Base-by-base conservation (phyloP, 2,329 filamentous ascomycete species). In the Davidsoniella virescens region DNA sequence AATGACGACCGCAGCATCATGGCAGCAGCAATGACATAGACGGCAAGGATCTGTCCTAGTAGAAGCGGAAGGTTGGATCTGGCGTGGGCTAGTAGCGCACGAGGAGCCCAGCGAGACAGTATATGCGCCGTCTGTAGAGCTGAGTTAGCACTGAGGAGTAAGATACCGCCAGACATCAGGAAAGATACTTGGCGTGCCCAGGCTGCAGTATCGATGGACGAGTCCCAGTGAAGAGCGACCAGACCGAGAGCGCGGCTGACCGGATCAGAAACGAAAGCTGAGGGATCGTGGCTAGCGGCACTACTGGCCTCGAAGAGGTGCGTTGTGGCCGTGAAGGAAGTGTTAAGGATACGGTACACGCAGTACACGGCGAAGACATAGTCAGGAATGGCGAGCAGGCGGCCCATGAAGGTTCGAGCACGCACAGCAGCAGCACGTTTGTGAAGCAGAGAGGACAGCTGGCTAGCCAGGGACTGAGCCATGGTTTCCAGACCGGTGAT, bases 181-280 rank as follows among this genome's bases (percentile, higher is more conserved):
- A 94, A 93, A 53, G 82, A 87, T 56, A 93, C 88, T 60, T 87
- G 84, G 87, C 85, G 80, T 18, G 84, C 81, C 85, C 86, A 93
- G 8, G 84, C 83, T 9, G 78, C 73, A 59, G 87, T 84, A 64
- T 94, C 84, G 23, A 94, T 74, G 54, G 80, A 77, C 2, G 84
- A 84, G 60, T 93, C 84, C 76, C 84, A 88, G 65, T 93, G 84
- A 51, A 82, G 81, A 3, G 84, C 85, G 16, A 94, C 66, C 10
- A 93, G 71, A 4, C 84, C 84, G 7, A 94, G 75, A 54, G 90
- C 73, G 55, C 86, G 83, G 66, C 84, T 93, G 61, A 94, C 84
- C 0, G 87, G 87, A 60, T 94, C 87, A 55, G 61, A 64, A 29
- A 44, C 49, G 42, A 40, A 45, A 9, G 59, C 54, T 18, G 45